These are phyloP conservation scores for Hypoxylon lienhwacheense DNA, from an alignment of 495 filamentous ascomycete genomes.

Conservation along the genomic window DNA sequence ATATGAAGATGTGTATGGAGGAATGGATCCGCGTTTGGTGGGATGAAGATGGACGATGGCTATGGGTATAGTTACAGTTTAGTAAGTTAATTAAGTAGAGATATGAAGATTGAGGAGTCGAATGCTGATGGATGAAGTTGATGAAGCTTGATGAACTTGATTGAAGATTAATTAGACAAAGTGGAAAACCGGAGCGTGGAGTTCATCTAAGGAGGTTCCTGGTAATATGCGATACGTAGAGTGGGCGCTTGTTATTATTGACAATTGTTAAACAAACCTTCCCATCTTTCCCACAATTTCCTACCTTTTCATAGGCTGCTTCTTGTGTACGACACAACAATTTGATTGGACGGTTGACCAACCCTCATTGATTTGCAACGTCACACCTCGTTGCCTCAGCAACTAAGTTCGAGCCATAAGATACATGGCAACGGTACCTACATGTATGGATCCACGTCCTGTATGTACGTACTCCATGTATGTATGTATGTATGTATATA, in stretches of 20 bases:
- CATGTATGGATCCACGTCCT: background rate
- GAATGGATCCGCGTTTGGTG: too few species aligned
- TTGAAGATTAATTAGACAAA: slow-evolving; percentile 32
- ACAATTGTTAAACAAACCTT: too few species aligned
- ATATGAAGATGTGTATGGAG: slow-evolving; percentile 9
- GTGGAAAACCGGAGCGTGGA: slow-evolving; percentile 30
- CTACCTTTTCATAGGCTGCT: slow-evolving; percentile 11
- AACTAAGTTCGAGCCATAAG: slow-evolving; percentile 26
- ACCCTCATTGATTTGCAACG: slow-evolving; percentile 33
- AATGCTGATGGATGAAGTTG: too few species aligned
- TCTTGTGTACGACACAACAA: slow-evolving; percentile 36
- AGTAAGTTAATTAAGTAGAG: slow-evolving; percentile 23
- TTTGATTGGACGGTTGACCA: slow-evolving; percentile 23
- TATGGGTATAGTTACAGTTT: too few species aligned
- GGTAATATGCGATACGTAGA: slow-evolving; percentile 23
- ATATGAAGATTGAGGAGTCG: too few species aligned
- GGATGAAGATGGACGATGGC: too few species aligned
- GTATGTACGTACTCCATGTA: too few species aligned
- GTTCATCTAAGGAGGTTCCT: slow-evolving; percentile 16
- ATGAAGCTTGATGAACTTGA: slow-evolving; percentile 2
- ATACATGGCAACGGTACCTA: background rate
- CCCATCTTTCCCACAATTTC: too few species aligned
- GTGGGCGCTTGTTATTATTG: slow-evolving; percentile 7
- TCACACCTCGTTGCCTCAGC: slow-evolving; percentile 31
- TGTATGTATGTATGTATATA: too few species aligned